A percentile compares a stretch with the other conserved stretches of the same genome.
Conservation (phyloP, 2,329 filamentous ascomycete species). For the Nothophoma quercina region DNA sequence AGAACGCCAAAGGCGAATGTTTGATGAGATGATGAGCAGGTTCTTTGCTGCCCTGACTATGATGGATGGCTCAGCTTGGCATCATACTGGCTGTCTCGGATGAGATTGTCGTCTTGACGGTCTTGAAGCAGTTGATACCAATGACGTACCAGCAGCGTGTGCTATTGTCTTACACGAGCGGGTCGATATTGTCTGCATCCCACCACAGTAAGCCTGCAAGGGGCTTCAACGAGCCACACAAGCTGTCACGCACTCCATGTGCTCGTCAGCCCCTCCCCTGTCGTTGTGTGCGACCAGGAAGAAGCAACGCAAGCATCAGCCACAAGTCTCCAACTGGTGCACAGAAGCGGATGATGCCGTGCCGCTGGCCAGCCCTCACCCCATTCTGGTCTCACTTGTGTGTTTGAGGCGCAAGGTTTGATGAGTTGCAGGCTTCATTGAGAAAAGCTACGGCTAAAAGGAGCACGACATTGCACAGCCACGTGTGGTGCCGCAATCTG, state of each 20-base stretch:
- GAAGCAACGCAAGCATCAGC: background rate
- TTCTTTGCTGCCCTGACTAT: background rate
- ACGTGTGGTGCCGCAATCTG: too few relatives aligned
- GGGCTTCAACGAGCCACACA: background rate
- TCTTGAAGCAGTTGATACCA: background rate
- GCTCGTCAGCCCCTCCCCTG: background rate
- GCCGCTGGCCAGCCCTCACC: background rate
- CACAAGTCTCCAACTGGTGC: background rate
- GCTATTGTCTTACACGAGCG: constrained; percentile 12
- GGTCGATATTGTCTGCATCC: constrained; percentile 1
- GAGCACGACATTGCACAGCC: constrained; percentile 5
- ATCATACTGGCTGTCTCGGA: background rate
- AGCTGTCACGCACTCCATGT: background rate
- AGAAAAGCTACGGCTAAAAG: background rate
- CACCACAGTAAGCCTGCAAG: constrained; percentile 1
- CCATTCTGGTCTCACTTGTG: constrained; percentile 1
- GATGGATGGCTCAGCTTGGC: background rate
- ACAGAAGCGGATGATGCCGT: constrained; percentile 5
- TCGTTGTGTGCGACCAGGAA: background rate
- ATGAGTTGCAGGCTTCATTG: constrained; percentile 1
- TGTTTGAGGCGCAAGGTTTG: constrained; percentile 2
- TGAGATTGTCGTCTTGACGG: background rate
- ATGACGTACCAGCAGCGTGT: background rate
- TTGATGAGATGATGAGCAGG: constrained; percentile 1
- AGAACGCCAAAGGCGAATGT: constrained; percentile 3